Evolutionary conservation across 2,329 filamentous ascomycete genomes (phyloP), one percentile per base, ranked within the genome.

Genomic region (Fusarium sp.): DNA sequence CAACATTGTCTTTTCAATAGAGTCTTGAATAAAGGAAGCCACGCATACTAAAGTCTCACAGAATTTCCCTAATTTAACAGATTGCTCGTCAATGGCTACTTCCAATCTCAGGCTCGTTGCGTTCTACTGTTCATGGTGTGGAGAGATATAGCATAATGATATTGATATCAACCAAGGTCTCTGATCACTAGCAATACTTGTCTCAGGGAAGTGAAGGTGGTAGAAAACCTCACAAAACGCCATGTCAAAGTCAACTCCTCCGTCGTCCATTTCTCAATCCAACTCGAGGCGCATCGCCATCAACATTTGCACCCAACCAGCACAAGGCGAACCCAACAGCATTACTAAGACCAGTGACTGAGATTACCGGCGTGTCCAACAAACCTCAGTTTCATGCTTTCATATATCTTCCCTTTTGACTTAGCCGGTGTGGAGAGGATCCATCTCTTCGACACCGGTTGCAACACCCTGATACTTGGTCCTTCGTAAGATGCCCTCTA

Each of bases 401-500:
- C 46, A 38, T 7, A 29, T n/a, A 25, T 41, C 25, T 41, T 35
- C 54, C 49, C 46, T 65, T 39, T 41, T 58, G 48, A 58, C 56
- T 49, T 78, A 82, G 25, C 68, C 77, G 42, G 76, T 80, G 72
- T 89, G 86, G 74, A 93, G 83, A 29, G 91, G 91, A 79, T 93
- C 91, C 80, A 92, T 86, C 75, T 90, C 88, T 79, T 92, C 89
- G 12, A 91, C 89, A 10, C 89, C 88, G 27, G 87, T 86, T 80
- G 86, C 87, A 75, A 90, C 86, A 31, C 86, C 87, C 67, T 87
- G 84, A 74, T 91, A 91, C 78, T 86, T 86, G 51, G 89, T 94
- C 78, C 96, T 89, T 82, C 96, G 89, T 93, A 99, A 94, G 80
- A 98, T 97, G 69, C 94, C 92, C 83, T 97, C 94, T 33, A 98